Percentiles rank a stretch among this genome's conserved stretches.
Conservation (phyloP, 768 basidiomycete species). For the Tricholoma matsutake region DNA sequence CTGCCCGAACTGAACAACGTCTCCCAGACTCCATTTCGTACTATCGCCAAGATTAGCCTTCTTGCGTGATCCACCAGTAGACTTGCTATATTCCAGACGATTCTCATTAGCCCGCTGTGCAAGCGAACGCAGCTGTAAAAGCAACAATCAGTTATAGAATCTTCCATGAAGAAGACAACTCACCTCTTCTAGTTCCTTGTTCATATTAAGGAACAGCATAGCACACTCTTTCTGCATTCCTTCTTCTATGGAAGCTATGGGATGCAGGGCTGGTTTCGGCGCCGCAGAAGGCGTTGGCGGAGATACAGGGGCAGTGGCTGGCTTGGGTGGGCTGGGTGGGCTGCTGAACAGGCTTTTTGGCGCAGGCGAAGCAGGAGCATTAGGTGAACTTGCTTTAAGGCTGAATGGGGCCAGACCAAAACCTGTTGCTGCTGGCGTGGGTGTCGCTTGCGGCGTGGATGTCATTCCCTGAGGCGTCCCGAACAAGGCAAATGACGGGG, state of each 20-base stretch:
- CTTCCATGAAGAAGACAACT: conserved; percentile 21
- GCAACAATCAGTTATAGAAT: conserved; percentile 1
- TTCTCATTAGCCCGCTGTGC: conserved; percentile 37
- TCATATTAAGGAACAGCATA: conserved; percentile 43
- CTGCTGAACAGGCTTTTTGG: conserved; percentile 8
- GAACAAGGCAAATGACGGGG: neutral
- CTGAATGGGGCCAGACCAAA: conserved; percentile 3
- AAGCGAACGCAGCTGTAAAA: conserved; percentile 40
- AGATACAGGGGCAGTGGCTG: conserved; percentile 4
- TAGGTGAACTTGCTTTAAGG: conserved; percentile 5
- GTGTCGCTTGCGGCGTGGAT: neutral
- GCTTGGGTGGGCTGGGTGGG: conserved; percentile 6
- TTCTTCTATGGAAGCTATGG: conserved; percentile 40
- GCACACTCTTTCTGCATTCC: conserved; percentile 70
- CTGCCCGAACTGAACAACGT: conserved; percentile 50
- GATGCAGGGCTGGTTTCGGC: neutral
- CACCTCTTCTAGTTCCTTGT: conserved; percentile 58
- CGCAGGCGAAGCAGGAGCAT: conserved; percentile 1
- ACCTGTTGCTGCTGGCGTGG: neutral
- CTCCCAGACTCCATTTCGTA: conserved; percentile 52
- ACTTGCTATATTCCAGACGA: conserved; percentile 33
- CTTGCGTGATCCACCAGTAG: conserved; percentile 36
- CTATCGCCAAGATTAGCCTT: conserved; percentile 45
- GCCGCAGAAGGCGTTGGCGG: conserved; percentile 3
- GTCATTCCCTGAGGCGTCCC: neutral